Conservation (phyloP, 345 rosid species). For the Crucihimalaya himalaica region DNA sequence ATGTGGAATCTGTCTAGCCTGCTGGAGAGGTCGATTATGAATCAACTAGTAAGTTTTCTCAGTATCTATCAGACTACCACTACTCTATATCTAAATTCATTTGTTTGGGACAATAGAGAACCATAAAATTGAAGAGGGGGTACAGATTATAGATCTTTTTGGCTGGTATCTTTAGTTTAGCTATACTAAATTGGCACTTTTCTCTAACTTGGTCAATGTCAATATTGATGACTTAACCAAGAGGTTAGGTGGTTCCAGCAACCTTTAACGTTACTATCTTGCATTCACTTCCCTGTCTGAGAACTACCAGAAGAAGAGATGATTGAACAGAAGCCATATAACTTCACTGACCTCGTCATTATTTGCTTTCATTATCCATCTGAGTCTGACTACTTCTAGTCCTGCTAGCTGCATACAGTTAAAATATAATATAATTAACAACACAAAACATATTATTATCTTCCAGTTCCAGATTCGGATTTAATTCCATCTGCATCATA, state of each 20-base stretch:
- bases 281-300: conserved; percentile 11
- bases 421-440: background rate
- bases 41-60: too few relatives aligned
- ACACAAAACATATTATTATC: background rate
- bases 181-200: background rate
- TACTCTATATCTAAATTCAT: too few relatives aligned
- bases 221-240: conserved; percentile 16
- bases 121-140: too few relatives aligned
- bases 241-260: background rate
- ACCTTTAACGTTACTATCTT: conserved; percentile 21
- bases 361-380: background rate
- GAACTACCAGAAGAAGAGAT: background rate
- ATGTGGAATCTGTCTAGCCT: too few relatives aligned
- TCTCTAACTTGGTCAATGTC: background rate
- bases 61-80: too few relatives aligned
- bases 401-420: background rate
- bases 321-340: background rate
- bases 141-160: background rate
- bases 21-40: too few relatives aligned
- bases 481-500: background rate
- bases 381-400: background rate
- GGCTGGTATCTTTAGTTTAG: background rate
- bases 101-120: too few relatives aligned
- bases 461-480: background rate
- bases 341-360: conserved; percentile 9